These are phyloP conservation scores for Yamadazyma buinensis DNA, from an alignment of 1,139 yeast genomes.

Conservation along the genomic window DNA sequence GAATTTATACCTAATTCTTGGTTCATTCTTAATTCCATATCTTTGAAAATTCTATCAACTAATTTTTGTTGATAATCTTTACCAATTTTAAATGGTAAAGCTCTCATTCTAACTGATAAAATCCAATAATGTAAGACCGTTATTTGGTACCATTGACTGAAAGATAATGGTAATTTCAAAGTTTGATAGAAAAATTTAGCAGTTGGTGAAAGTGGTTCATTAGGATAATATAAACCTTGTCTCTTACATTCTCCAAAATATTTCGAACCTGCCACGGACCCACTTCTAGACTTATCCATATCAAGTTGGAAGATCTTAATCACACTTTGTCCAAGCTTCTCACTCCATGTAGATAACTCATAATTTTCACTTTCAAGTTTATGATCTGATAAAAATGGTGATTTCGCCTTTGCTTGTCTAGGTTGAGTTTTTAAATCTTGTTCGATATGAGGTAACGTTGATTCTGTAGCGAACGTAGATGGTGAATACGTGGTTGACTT, in stretches of 20 bases:
- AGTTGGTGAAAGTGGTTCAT: constrained; percentile 61
- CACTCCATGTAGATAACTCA: constrained; percentile 65
- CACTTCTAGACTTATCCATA: constrained; percentile 90
- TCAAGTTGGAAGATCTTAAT: constrained; percentile 69
- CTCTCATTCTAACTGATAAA: constrained; percentile 90
- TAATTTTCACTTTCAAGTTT: constrained; percentile 57
- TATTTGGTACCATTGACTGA: constrained; percentile 93
- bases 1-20: constrained; percentile 83
- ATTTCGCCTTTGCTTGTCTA: constrained; percentile 39
- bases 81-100: constrained; percentile 88
- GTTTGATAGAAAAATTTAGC: constrained; percentile 78
- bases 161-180: constrained; percentile 76
- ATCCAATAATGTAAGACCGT: constrained; percentile 92
- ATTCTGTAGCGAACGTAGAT: constrained; percentile 42
- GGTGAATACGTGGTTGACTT: constrained; percentile 41
- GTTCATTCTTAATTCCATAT: constrained; percentile 80
- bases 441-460: constrained; percentile 44
- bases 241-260: constrained; percentile 85
- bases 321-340: constrained; percentile 67
- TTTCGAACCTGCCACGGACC: constrained; percentile 87
- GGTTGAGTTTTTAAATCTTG: constrained; percentile 39
- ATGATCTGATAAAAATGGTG: constrained; percentile 49
- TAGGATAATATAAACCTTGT: constrained; percentile 74
- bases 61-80: constrained; percentile 88
- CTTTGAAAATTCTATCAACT: constrained; percentile 84